Evolutionary conservation across 106 monocot genomes (phyloP).

Genomic region (Phalaenopsis equestris): DNA sequence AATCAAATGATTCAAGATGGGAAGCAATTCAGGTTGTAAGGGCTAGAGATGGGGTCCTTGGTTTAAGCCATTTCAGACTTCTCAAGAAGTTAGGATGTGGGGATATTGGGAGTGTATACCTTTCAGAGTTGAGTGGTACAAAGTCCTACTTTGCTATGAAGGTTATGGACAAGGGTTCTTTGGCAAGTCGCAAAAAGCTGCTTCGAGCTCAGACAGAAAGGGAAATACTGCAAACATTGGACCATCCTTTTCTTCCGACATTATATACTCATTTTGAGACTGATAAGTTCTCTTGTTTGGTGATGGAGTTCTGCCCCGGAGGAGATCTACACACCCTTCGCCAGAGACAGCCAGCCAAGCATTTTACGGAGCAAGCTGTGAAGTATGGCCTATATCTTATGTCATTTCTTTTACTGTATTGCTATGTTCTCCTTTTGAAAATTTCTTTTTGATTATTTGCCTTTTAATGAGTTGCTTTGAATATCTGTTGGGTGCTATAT

Average conservation of each 20-base stretch:
- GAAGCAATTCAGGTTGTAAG: slow-evolving; percentile 33
- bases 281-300: slow-evolving; percentile 58
- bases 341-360: slow-evolving; percentile 47
- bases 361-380: slow-evolving; percentile 63
- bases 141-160: slow-evolving; percentile 62
- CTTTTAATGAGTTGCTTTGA: background rate
- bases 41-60: slow-evolving; percentile 31
- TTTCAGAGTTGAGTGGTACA: slow-evolving; percentile 47
- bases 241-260: slow-evolving; percentile 59
- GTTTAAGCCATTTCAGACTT: slow-evolving; percentile 55
- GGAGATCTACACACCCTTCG: slow-evolving; percentile 57
- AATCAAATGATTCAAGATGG: slow-evolving; percentile 43
- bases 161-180: slow-evolving; percentile 58
- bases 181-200: slow-evolving; percentile 53
- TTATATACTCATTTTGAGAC: slow-evolving; percentile 60
- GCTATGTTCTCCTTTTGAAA: background rate
- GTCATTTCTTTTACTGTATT: background rate
- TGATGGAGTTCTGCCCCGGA: slow-evolving; percentile 62
- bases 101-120: slow-evolving; percentile 58
- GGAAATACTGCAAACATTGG: slow-evolving; percentile 50
- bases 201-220: slow-evolving; percentile 56
- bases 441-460: background rate
- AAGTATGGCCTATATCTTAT: slow-evolving; percentile 31
- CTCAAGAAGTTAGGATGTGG: slow-evolving; percentile 47
- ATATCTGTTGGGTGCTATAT: background rate